Conservation (phyloP, 2,329 filamentous ascomycete genomes). For the Lithohypha guttulata region DNA sequence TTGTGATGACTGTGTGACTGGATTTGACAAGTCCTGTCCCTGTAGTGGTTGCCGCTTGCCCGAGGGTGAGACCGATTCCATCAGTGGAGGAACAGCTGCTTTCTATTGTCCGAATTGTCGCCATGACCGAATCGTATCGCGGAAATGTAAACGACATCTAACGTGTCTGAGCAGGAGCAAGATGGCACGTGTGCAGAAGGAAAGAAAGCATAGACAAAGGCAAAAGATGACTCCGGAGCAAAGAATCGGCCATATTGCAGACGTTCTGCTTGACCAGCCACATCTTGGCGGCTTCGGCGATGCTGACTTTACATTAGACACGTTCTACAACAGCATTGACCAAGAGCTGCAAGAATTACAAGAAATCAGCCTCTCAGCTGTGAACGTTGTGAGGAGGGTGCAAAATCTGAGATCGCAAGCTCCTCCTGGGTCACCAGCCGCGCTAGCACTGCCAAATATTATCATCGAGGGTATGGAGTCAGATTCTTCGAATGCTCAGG, state of each 20-base stretch:
- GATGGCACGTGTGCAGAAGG: constrained; percentile 6
- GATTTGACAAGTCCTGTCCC: constrained; percentile 17
- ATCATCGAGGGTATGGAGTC: constrained; percentile 12
- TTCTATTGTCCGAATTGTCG: constrained; percentile 23
- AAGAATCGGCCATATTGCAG: constrained; percentile 16
- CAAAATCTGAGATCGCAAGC: constrained; percentile 20
- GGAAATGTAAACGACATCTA: constrained; percentile 19
- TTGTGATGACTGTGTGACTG: constrained; percentile 34
- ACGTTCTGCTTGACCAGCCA: constrained; percentile 11
- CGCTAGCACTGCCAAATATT: constrained; percentile 19
- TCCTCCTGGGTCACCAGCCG: constrained; percentile 17
- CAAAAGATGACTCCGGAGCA: constrained; percentile 17
- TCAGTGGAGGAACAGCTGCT: constrained; percentile 7
- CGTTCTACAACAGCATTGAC: constrained; percentile 5
- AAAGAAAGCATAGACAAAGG: constrained; percentile 14
- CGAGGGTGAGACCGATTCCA: constrained; percentile 9
- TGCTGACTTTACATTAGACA: constrained; percentile 8
- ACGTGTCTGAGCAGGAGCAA: constrained; percentile 15
- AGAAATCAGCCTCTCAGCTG: constrained; percentile 18
- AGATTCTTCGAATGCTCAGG: not conserved
- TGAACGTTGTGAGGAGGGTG: constrained; percentile 19
- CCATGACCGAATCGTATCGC: constrained; percentile 18
- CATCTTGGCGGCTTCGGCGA: not conserved
- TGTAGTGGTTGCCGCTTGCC: constrained; percentile 18
- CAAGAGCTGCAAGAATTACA: constrained; percentile 19